Conservation (phyloP, 306 rosid genomes). For the Cicer arietinum region DNA sequence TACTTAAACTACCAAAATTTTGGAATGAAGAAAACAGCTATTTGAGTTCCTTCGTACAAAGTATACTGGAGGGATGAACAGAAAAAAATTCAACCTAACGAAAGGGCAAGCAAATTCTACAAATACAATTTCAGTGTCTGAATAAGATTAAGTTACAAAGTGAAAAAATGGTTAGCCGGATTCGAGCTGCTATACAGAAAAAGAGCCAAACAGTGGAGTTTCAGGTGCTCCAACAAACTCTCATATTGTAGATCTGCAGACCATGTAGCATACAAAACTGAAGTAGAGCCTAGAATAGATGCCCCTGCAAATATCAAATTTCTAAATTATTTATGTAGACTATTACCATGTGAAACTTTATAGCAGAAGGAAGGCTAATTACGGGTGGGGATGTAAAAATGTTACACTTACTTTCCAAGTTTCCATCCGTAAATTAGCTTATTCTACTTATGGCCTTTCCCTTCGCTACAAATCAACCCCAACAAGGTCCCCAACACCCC, state of each 20-base stretch:
- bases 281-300: slow-evolving; percentile 33
- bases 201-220: neutral
- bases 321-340: slow-evolving; percentile 7
- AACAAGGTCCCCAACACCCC: neutral
- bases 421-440: slow-evolving; percentile 19
- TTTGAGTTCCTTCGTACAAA: neutral
- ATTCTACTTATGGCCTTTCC: neutral
- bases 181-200: slow-evolving; percentile 19
- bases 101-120: slow-evolving; percentile 1
- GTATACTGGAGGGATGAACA: neutral
- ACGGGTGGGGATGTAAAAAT: neutral
- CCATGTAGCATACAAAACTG: slow-evolving; percentile 37
- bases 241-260: slow-evolving; percentile 35
- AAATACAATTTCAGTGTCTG: neutral
- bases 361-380: neutral
- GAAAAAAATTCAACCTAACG: neutral
- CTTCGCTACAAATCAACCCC: slow-evolving; percentile 11
- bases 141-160: neutral
- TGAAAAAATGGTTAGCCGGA: neutral
- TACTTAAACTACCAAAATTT: neutral
- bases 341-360: neutral
- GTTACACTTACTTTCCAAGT: slow-evolving; percentile 16
- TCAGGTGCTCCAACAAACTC: slow-evolving; percentile 27
- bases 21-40: neutral
- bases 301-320: slow-evolving; percentile 45